A percentile compares a stretch with the other conserved stretches of the same genome.
Evolutionary conservation across 768 basidiomycete species (phyloP).

Genomic region (Pleurotus djamor): DNA sequence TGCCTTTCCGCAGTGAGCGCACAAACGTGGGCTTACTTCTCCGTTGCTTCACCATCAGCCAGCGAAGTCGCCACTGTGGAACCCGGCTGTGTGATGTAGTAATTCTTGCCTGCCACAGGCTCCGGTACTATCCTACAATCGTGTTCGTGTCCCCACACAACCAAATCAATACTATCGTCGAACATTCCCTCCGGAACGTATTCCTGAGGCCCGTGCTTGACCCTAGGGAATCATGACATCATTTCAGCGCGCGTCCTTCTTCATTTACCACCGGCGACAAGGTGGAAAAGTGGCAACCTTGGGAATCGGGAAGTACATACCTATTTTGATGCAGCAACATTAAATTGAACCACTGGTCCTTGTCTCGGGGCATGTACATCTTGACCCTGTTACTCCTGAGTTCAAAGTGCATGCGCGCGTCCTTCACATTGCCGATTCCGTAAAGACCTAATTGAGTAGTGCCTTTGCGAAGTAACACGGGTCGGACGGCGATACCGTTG

Average conservation of each 20-base stretch:
- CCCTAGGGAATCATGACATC: slow-evolving; percentile 42
- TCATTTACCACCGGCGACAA: background rate
- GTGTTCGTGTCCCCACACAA: slow-evolving; percentile 99
- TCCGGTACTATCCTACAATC: slow-evolving; percentile 94
- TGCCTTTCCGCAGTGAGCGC: background rate
- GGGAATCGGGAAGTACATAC: slow-evolving; percentile 37
- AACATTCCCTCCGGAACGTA: slow-evolving; percentile 97
- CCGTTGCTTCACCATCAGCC: slow-evolving; percentile 88
- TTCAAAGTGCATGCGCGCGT: slow-evolving; percentile 96
- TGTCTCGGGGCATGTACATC: slow-evolving; percentile 95
- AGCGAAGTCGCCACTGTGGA: slow-evolving; percentile 94
- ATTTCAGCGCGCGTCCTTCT: background rate
- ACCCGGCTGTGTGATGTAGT: slow-evolving; percentile 93
- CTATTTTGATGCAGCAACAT: slow-evolving; percentile 95
- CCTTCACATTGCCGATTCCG: slow-evolving; percentile 95
- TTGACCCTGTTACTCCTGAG: slow-evolving; percentile 89
- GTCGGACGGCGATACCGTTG: slow-evolving; percentile 82
- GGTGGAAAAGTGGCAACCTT: background rate
- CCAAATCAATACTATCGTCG: slow-evolving; percentile 89
- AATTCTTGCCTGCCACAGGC: slow-evolving; percentile 86
- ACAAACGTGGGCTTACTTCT: slow-evolving; percentile 59
- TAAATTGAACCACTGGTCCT: slow-evolving; percentile 94
- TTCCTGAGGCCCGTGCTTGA: slow-evolving; percentile 92
- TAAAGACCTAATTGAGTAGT: slow-evolving; percentile 87
- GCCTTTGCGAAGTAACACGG: slow-evolving; percentile 90